Percentiles rank a stretch among this genome's conserved stretches.
Conservation (phyloP, 2,329 filamentous ascomycete species). For the Penicillium sp. region DNA sequence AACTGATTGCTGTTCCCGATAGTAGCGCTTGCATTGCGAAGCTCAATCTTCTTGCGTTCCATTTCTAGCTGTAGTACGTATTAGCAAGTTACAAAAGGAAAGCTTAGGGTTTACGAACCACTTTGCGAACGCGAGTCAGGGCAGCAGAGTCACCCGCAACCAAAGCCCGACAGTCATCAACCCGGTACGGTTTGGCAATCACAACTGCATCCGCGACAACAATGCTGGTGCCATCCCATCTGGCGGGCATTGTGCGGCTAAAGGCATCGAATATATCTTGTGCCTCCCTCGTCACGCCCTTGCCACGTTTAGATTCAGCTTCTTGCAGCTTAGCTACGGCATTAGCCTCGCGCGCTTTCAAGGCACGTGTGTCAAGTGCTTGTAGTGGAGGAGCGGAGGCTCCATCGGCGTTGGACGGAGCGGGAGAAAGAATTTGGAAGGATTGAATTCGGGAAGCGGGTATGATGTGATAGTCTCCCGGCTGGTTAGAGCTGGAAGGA, state of each 20-base stretch:
- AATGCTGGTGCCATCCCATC: constrained; percentile 58
- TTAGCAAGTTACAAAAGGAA: constrained; percentile 7
- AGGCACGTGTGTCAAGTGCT: constrained; percentile 51
- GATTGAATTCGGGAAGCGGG: constrained; percentile 56
- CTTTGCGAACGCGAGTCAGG: constrained; percentile 44
- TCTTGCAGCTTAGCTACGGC: constrained; percentile 56
- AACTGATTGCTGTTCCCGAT: constrained; percentile 31
- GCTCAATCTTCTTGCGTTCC: constrained; percentile 46
- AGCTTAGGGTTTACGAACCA: constrained; percentile 37
- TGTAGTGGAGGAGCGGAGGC: constrained; percentile 39
- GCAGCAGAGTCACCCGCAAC: constrained; percentile 39
- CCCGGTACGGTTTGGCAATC: constrained; percentile 55
- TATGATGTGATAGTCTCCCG: constrained; percentile 58
- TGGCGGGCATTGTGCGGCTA: constrained; percentile 56
- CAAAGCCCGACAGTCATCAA: constrained; percentile 50
- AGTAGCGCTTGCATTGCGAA: constrained; percentile 39
- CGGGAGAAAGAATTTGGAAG: constrained; percentile 52
- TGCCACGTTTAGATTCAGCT: constrained; percentile 55
- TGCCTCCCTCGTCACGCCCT: constrained; percentile 58
- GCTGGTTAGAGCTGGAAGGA: constrained; percentile 29
- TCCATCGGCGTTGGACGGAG: constrained; percentile 27
- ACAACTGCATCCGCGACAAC: constrained; percentile 59
- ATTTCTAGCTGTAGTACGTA: constrained; percentile 37
- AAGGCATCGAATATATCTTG: constrained; percentile 63
- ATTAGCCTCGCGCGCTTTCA: constrained; percentile 53